Evolutionary conservation across 352 stramenopile species (phyloP).

Genomic region (Pythium diclinum): DNA sequence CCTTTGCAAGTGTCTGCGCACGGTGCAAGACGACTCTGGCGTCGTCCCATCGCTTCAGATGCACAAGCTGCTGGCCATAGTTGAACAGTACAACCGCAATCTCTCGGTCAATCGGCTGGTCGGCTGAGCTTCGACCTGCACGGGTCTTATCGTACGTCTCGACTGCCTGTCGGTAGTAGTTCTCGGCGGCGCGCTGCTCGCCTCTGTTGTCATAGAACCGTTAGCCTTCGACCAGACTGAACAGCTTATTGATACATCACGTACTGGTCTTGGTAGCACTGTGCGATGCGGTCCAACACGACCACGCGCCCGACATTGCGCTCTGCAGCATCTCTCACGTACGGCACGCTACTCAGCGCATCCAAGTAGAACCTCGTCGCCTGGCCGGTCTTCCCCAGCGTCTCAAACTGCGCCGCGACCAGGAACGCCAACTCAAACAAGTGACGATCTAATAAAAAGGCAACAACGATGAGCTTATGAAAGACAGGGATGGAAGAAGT

Average conservation of each 20-base stretch:
- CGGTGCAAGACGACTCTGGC: constrained; percentile 16
- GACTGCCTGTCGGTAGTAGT: constrained; percentile 42
- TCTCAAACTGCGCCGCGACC: constrained; percentile 75
- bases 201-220: constrained; percentile 13
- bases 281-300: constrained; percentile 71
- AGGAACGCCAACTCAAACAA: constrained; percentile 76
- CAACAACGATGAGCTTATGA: not conserved
- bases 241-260: not conserved
- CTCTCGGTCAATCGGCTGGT: constrained; percentile 29
- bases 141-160: constrained; percentile 26
- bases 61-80: constrained; percentile 32
- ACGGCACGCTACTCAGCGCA: constrained; percentile 47
- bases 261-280: constrained; percentile 72
- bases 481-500: not conserved
- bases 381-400: constrained; percentile 34
- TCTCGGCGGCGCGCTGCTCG: constrained; percentile 33
- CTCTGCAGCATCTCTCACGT: constrained; percentile 30
- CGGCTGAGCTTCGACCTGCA: not conserved
- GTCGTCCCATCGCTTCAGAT: constrained; percentile 32
- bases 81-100: constrained; percentile 34
- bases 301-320: constrained; percentile 52
- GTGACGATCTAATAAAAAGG: constrained; percentile 48
- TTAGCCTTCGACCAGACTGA: not conserved
- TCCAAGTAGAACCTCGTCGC: constrained; percentile 74
- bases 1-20: constrained; percentile 7